phyloP scores from a whole-genome alignment of 2,329 filamentous ascomycete genomes.

The Periglandula ipomoeae region DNA sequence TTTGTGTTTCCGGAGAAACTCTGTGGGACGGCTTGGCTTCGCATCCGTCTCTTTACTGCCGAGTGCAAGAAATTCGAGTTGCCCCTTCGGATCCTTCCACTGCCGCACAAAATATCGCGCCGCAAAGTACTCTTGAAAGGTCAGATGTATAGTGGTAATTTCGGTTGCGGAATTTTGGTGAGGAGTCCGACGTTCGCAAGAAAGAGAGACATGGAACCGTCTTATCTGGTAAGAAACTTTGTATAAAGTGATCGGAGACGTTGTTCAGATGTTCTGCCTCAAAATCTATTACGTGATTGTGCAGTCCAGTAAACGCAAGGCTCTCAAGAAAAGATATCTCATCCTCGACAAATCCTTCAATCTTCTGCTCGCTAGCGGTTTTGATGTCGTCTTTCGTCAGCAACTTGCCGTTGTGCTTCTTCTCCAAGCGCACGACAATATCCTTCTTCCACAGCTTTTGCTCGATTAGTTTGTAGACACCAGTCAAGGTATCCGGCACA shows the following conservation, averaged over 20 bases:
- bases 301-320: conserved; percentile 27
- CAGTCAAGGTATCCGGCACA: conserved; percentile 26
- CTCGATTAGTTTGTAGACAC: conserved; percentile 23
- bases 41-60: conserved; percentile 4
- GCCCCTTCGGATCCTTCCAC: conserved; percentile 14
- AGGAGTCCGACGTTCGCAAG: conserved; percentile 23
- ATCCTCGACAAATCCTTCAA: conserved; percentile 10
- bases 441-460: conserved; percentile 31
- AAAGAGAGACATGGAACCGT: conserved; percentile 24
- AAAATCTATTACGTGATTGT: conserved; percentile 25
- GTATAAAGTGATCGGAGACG: conserved; percentile 13
- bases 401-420: conserved; percentile 9
- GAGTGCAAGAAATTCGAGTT: conserved; percentile 11
- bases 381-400: not conserved
- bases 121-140: conserved; percentile 34
- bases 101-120: conserved; percentile 28
- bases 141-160: conserved; percentile 30
- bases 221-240: conserved; percentile 8
- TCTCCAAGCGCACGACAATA: conserved; percentile 16
- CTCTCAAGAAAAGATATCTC: conserved; percentile 19
- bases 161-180: conserved; percentile 8
- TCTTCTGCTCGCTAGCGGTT: conserved; percentile 7
- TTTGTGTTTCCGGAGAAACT: conserved; percentile 18
- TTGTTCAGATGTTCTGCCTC: conserved; percentile 10
- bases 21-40: not conserved